Percentiles rank a stretch among this genome's conserved stretches.
These are phyloP conservation scores for Solioccasus polychromus DNA, from an alignment of 768 basidiomycete genomes.

Conservation along the genomic window DNA sequence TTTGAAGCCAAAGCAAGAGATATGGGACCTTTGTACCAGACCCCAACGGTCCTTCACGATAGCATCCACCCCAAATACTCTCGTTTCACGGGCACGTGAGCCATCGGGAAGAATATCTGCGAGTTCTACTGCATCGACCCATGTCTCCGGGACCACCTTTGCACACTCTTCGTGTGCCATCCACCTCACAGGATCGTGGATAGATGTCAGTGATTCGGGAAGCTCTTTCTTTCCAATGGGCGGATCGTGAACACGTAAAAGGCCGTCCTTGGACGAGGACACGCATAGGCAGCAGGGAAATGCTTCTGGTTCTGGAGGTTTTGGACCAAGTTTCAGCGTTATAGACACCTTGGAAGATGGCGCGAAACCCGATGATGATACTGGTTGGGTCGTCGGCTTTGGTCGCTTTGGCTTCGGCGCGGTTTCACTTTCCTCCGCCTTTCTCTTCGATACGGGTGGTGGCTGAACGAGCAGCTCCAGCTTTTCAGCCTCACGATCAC, in stretches of 20 bases:
- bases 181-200: slow-evolving; percentile 43
- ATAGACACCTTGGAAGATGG: slow-evolving; percentile 44
- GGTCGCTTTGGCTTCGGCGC: slow-evolving; percentile 26
- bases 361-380: slow-evolving; percentile 8
- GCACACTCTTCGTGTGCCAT: slow-evolving; percentile 82
- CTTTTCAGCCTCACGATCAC: slow-evolving; percentile 56
- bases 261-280: slow-evolving; percentile 47
- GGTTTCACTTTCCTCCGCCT: slow-evolving; percentile 32
- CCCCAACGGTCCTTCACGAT: slow-evolving; percentile 94
- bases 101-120: slow-evolving; percentile 31
- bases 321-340: slow-evolving; percentile 66
- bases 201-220: slow-evolving; percentile 33
- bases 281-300: slow-evolving; percentile 73
- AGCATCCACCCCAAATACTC: slow-evolving; percentile 81
- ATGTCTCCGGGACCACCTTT: slow-evolving; percentile 83
- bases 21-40: slow-evolving; percentile 56
- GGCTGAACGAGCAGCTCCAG: slow-evolving; percentile 6
- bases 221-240: slow-evolving; percentile 55
- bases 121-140: slow-evolving; percentile 70
- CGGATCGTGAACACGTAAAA: slow-evolving; percentile 68
- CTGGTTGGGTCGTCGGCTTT: slow-evolving; percentile 7
- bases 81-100: slow-evolving; percentile 38
- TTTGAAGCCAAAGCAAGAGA: neutral
- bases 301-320: slow-evolving; percentile 49
- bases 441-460: slow-evolving; percentile 37